Conservation (phyloP, 768 basidiomycete genomes). For the Paxillus rubicundulus region DNA sequence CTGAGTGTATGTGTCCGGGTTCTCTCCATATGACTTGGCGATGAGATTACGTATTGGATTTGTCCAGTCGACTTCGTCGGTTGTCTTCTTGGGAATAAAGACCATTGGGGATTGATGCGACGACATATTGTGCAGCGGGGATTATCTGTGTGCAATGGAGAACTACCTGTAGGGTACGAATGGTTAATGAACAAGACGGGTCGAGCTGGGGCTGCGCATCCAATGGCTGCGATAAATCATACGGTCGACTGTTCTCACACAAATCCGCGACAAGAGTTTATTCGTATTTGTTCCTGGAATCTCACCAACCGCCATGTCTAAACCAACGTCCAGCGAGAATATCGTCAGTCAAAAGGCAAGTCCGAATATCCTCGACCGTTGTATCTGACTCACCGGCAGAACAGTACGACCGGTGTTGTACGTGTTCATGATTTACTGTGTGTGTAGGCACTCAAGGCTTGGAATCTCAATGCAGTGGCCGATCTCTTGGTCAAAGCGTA, state of each 20-base stretch:
- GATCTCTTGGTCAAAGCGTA: slow-evolving; percentile 87
- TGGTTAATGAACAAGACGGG: not conserved
- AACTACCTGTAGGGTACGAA: not conserved
- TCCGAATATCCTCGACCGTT: not conserved
- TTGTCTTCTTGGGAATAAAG: slow-evolving; percentile 90
- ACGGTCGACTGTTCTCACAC: not conserved
- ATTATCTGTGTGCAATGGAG: not conserved
- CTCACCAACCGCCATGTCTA: slow-evolving; percentile 41
- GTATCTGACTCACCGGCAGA: not conserved
- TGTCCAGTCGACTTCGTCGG: slow-evolving; percentile 96
- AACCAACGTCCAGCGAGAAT: slow-evolving; percentile 84
- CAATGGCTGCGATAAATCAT: not conserved
- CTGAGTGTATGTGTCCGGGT: slow-evolving; percentile 79
- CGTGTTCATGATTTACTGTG: slow-evolving; percentile 36
- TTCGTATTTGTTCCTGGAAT: slow-evolving; percentile 20
- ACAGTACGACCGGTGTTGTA: slow-evolving; percentile 85
- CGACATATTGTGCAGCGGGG: slow-evolving; percentile 48
- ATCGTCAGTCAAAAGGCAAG: slow-evolving; percentile 84
- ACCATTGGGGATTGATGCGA: slow-evolving; percentile 85
- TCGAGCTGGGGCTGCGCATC: slow-evolving; percentile 14
- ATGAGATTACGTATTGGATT: slow-evolving; percentile 82
- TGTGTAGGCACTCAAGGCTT: slow-evolving; percentile 9
- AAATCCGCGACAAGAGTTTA: slow-evolving; percentile 12
- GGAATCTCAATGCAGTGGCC: slow-evolving; percentile 46
- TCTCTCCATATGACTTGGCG: slow-evolving; percentile 90